Base-by-base conservation (phyloP, 2,329 filamentous ascomycete species). In the Pseudocercospora eumusae region DNA sequence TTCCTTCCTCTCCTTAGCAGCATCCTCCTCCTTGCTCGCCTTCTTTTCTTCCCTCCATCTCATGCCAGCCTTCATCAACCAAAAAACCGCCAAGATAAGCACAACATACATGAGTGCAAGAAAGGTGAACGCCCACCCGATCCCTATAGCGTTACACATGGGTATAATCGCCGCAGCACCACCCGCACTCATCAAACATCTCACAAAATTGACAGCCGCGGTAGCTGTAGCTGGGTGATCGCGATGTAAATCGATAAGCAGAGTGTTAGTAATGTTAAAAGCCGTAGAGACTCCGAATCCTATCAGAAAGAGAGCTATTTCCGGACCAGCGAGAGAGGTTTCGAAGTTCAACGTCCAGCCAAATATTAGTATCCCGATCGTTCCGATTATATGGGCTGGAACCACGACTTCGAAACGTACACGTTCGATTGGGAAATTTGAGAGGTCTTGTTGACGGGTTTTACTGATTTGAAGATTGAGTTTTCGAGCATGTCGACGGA, bases 401-500 rank as follows among this genome's bases (percentile, higher is more conserved):
- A 76, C 68, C 2, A 77, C 71, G 20, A 80, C 71, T 49, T 80
- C 69, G 5, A 81, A 66, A 4, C 80, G 74, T 1, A 76, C 77
- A 15, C 73, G 72, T 64, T 82, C 83, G 47, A 86, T 80, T 0
- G 83, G 79, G 61, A 85, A 85, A 27, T 79, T 71, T 4, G 70
- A 68, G n/a, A 86, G 73, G 61, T 84, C 80, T 59, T 82, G 78
- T 15, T 80, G 82, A 5, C 84, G 83, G 65, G 84, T 86, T 63
- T 79, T 82, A 64, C 84, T 83, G 65, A 91, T 83, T 1, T 79
- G 77, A 60, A 92, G 78, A 5, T 86, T 86, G 15, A 88, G 78
- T 31, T 82, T 81, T 54, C 78, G 80, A 1, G 90, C 89, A 52
- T 87, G 82, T 42, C 88, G 84, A 6, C 86, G 82, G 74, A 91